These are phyloP conservation scores for Candida mattraensis DNA, from an alignment of 805 yeast genomes.

Conservation along the genomic window DNA sequence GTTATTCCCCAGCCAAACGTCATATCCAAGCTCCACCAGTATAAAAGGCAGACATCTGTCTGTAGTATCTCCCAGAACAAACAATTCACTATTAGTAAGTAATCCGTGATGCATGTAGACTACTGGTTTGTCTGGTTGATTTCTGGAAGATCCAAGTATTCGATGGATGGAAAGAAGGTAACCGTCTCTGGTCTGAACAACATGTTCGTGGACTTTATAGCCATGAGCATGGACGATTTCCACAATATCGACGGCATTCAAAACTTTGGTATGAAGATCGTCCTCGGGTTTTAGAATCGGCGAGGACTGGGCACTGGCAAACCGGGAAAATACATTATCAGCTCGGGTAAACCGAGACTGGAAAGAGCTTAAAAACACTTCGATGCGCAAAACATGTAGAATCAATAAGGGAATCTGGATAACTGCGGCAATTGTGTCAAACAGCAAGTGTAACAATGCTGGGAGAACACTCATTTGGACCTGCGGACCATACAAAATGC, in stretches of 20 bases:
- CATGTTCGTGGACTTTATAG: constrained; percentile 70
- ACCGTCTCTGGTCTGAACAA: constrained; percentile 75
- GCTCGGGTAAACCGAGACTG: constrained; percentile 20
- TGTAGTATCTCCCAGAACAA: constrained; percentile 45
- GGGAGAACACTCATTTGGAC: too few species aligned
- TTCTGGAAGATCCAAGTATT: constrained; percentile 35
- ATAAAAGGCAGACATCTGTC: constrained; percentile 63
- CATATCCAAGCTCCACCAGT: constrained; percentile 78
- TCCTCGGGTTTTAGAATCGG: constrained; percentile 1
- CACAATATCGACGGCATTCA: constrained; percentile 31
- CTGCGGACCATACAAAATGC: too few species aligned
- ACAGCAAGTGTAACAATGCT: constrained; percentile 1
- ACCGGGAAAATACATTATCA: constrained; percentile 21
- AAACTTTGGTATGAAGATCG: constrained; percentile 17
- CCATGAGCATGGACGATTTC: constrained; percentile 45
- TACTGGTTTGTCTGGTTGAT: constrained; percentile 32
- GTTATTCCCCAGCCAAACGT: constrained; percentile 93
- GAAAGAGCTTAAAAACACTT: constrained; percentile 15
- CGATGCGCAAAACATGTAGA: constrained; percentile 24
- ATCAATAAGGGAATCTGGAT: constrained; percentile 25
- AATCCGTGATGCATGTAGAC: constrained; percentile 90
- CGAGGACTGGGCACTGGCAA: background rate
- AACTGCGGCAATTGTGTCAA: constrained; percentile 13
- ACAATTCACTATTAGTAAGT: constrained; percentile 77
- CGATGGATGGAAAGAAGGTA: constrained; percentile 79